phyloP scores from a whole-genome alignment of 2,329 filamentous ascomycete species.

The Pyrenophora graminea region DNA sequence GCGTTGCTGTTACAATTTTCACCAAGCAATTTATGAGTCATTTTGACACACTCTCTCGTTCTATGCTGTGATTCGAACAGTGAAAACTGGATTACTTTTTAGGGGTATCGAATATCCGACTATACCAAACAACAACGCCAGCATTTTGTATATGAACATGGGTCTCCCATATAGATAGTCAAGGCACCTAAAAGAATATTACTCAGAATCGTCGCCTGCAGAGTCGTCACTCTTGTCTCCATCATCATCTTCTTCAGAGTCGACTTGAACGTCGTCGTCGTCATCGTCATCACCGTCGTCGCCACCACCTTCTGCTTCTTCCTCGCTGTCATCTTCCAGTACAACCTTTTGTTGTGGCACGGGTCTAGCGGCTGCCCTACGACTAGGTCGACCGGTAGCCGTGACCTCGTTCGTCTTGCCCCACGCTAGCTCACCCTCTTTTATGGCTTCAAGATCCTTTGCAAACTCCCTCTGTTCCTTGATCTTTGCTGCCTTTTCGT shows the following conservation, averaged over 20 bases:
- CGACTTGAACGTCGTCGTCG: constrained; percentile 28
- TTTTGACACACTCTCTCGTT: neutral
- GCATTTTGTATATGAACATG: too few relatives aligned
- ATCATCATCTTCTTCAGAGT: constrained; percentile 21
- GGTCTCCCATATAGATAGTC: too few relatives aligned
- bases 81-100: neutral
- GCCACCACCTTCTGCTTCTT: constrained; percentile 22
- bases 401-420: constrained; percentile 54
- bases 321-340: constrained; percentile 31
- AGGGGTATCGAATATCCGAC: neutral
- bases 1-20: too few relatives aligned
- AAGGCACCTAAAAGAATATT: neutral
- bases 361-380: constrained; percentile 27
- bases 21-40: too few relatives aligned
- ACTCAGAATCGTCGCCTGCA: constrained; percentile 32
- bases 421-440: constrained; percentile 80
- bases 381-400: constrained; percentile 34
- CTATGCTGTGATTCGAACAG: neutral
- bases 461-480: constrained; percentile 83
- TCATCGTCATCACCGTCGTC: constrained; percentile 22
- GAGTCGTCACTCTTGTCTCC: constrained; percentile 18
- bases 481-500: constrained; percentile 82
- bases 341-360: constrained; percentile 27
- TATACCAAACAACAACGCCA: neutral
- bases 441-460: constrained; percentile 81